Evolutionary conservation across 140 eudicot genomes (phyloP).

Genomic region (Senecio squalidus): DNA sequence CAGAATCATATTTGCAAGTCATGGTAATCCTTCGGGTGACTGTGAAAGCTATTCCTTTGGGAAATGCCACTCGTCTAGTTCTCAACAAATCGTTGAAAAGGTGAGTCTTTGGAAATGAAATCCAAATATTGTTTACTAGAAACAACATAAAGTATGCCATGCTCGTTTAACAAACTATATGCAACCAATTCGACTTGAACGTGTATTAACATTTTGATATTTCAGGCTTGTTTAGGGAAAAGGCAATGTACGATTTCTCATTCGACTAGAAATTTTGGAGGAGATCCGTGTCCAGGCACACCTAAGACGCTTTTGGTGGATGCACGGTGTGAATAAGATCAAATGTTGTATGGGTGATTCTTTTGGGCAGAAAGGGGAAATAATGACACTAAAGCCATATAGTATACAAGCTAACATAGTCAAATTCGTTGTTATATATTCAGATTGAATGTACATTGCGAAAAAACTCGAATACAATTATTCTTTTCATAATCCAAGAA

Average conservation of each 20-base stretch:
- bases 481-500: neutral
- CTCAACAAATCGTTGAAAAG: slow-evolving; percentile 45
- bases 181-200: neutral
- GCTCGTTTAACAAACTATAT: neutral
- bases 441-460: slow-evolving; percentile 5
- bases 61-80: slow-evolving; percentile 51
- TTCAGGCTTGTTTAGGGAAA: slow-evolving; percentile 73
- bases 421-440: neutral
- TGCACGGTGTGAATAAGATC: slow-evolving; percentile 43
- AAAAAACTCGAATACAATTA: neutral
- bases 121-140: neutral
- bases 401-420: slow-evolving; percentile 2
- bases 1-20: slow-evolving; percentile 58
- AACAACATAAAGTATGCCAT: neutral
- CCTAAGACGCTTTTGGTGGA: slow-evolving; percentile 54
- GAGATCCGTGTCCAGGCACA: slow-evolving; percentile 64
- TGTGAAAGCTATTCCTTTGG: slow-evolving; percentile 47
- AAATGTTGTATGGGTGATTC: neutral
- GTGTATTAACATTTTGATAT: slow-evolving; percentile 1
- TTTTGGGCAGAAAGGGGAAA: slow-evolving; percentile 1
- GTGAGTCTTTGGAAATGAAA: slow-evolving; percentile 18
- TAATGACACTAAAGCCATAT: neutral
- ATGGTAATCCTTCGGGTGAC: slow-evolving; percentile 55
- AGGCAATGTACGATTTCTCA: slow-evolving; percentile 41
- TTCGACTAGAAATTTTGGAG: slow-evolving; percentile 32